Base-by-base conservation (phyloP, 2,329 filamentous ascomycete genomes). In the Aspergillus felis region DNA sequence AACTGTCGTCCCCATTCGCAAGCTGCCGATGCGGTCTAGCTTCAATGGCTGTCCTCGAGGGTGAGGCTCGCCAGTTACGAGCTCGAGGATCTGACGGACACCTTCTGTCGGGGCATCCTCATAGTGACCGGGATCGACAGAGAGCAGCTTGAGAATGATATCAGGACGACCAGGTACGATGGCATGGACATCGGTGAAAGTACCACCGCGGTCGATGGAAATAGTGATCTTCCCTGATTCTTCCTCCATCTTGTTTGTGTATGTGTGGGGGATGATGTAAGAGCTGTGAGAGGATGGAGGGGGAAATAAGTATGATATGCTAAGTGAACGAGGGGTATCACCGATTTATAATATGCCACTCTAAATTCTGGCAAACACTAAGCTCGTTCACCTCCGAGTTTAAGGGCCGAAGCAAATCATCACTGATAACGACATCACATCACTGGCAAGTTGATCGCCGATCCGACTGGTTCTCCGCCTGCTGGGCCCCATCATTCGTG, bases 1-100 rank as follows among this genome's bases (percentile, higher is more conserved):
- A 12, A 96, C 92, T 0, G 92, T 96, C 3, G 92, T 96, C 53
- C 92, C 92, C 92, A 96, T 96, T 53, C 92, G 87, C 68, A 96
- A 93, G 35, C 68, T 71, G 24, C 71, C 70, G 51, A 74, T 74
- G 14, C 64, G 67, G 42, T 69, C 68, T n/a, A 74, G 65, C 58
- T 72, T 69, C 52, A 75, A 53, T 20, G 69, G 72, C 44, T 68
- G 55, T 12, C 72, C 72, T 20, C 74, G 66, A 0, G 74, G 74
- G 56, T 72, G 66, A 28, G 70, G 44, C 49, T 72, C 61, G 14
- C 72, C 72, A 0, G 73, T 74, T 3, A 70, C 72, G 25, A 71
- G 62, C 64, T 77, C 75, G 22, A 75, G 61, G 20, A 90, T 90
- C 68, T 93, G 92, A 64, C 87, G 79, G 90, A 92, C 64, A 86